Evolutionary conservation across 352 stramenopile species (phyloP).

Genomic region (Pythium apleroticum): DNA sequence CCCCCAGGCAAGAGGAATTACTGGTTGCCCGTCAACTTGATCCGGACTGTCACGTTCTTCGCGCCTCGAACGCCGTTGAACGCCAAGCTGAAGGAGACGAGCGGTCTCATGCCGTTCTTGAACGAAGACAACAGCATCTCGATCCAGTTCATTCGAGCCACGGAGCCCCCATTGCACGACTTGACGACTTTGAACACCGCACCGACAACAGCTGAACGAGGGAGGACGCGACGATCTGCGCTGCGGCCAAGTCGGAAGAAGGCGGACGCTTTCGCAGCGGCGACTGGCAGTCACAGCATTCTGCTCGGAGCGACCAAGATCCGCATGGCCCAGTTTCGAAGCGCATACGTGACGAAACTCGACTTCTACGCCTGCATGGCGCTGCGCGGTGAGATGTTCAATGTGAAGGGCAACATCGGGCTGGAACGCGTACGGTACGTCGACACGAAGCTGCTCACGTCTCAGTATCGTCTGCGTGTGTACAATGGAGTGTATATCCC

Average conservation of each 20-base stretch:
- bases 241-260: slow-evolving; percentile 30
- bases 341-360: slow-evolving; percentile 81
- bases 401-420: slow-evolving; percentile 83
- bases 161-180: slow-evolving; percentile 70
- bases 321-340: slow-evolving; percentile 78
- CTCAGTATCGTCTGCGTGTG: slow-evolving; percentile 57
- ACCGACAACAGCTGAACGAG: slow-evolving; percentile 7
- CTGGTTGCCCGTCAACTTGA: slow-evolving; percentile 74
- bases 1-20: slow-evolving; percentile 45
- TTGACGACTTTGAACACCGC: slow-evolving; percentile 21
- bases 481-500: slow-evolving; percentile 77
- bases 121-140: slow-evolving; percentile 72
- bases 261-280: not conserved
- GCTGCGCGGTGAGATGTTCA: slow-evolving; percentile 75
- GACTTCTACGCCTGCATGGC: slow-evolving; percentile 86
- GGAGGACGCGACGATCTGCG: slow-evolving; percentile 41
- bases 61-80: slow-evolving; percentile 68
- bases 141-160: slow-evolving; percentile 76
- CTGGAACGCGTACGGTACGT: slow-evolving; percentile 76
- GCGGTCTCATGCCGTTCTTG: slow-evolving; percentile 59
- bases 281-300: slow-evolving; percentile 35
- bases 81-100: slow-evolving; percentile 77
- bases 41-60: slow-evolving; percentile 77
- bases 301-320: slow-evolving; percentile 73
- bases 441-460: slow-evolving; percentile 61